Evolutionary conservation across 1,284 basidiomycete species (phyloP), one percentile per base, ranked within the genome.

Genomic region (Bondarzewia mesenterica): DNA sequence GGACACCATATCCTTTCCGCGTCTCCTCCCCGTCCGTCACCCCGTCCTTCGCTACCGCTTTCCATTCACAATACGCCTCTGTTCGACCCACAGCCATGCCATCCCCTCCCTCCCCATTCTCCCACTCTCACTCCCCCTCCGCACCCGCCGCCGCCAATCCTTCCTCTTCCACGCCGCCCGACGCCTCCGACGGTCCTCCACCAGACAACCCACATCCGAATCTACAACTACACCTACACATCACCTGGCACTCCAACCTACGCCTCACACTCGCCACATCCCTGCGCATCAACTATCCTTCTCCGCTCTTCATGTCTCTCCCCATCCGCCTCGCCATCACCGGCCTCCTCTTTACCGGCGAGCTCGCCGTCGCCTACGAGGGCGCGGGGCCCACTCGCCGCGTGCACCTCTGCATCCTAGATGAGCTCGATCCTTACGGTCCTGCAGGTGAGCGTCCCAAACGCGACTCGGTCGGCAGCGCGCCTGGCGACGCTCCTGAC

Each of bases 201-300:
- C 25, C 18, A 12, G 18, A 16, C 3, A 8, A 12, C 20, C 41
- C 41, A 10, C 76, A 77, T 48, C 85, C 86, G 4, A 85, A 88
- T 65, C 67, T 90, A 26, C 88, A 89, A 60, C 62, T 89, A 18
- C 87, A 90, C 59, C 67, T 90, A 5, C 80, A 82, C 60, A 69
- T 89, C 38, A 75, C 77, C 42, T 88, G 86, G 83, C 75, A 82
- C 49, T 87, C 88, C 12, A 80, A 90, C 63, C 70, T 90, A 3
- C 85, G 87, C 18, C 72, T 90, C 55, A 89, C 87, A 2, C 75
- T 99, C 53, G 82, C 85, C n/a, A 98, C 95, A 0, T 92, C 89
- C 8, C 77, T 99, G 16, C 80, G 93, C 54, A 93, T 99, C 65
- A 97, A 98, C 69, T 96, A 98, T 63, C 94, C 95, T 1, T 89